Conservation (phyloP, 345 rosid species). For the Acer saccharum region DNA sequence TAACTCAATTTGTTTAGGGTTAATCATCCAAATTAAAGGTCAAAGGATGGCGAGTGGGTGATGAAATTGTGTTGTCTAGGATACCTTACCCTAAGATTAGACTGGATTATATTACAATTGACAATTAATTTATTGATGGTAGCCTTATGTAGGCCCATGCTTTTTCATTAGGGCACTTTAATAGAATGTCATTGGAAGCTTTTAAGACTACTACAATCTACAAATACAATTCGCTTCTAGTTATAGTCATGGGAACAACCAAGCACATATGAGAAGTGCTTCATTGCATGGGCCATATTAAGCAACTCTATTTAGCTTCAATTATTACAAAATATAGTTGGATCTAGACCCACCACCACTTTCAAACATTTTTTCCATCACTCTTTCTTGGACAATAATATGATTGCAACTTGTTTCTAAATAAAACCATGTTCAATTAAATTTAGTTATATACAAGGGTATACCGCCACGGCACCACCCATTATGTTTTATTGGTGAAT, state of each 20-base stretch:
- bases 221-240: background rate
- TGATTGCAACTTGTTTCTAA: background rate
- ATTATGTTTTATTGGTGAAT: no score
- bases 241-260: background rate
- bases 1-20: background rate
- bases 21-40: background rate
- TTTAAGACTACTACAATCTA: background rate
- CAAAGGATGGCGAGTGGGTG: background rate
- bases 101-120: background rate
- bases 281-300: conserved; percentile 28
- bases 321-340: conserved; percentile 34
- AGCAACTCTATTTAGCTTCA: conserved; percentile 21
- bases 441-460: no score
- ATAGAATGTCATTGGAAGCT: conserved; percentile 12
- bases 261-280: conserved; percentile 17
- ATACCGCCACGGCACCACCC: no score
- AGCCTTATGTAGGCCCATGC: background rate
- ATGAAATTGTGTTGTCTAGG: background rate
- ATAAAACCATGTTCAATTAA: no score
- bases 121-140: background rate
- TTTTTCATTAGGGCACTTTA: background rate
- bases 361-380: conserved; percentile 6
- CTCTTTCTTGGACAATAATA: background rate
- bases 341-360: conserved; percentile 33
- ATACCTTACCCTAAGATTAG: background rate